Conservation (phyloP, 1,139 yeast genomes). For the Suzukiozyma palmioleophila region DNA sequence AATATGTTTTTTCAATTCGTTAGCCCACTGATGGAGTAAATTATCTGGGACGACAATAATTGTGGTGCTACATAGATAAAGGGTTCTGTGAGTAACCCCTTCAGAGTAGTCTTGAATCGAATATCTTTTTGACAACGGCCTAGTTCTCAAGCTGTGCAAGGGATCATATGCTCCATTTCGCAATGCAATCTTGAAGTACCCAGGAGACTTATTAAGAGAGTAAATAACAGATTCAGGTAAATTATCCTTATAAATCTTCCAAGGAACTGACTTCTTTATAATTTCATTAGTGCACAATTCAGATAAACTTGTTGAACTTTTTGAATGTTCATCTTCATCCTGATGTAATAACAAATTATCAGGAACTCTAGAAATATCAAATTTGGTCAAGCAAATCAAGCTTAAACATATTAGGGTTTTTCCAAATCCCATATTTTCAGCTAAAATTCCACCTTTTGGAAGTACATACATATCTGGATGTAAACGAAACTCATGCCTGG, state of each 20-base stretch:
- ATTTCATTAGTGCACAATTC: constrained; percentile 43
- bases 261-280: constrained; percentile 47
- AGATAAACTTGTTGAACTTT: constrained; percentile 18
- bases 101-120: constrained; percentile 13
- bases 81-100: constrained; percentile 20
- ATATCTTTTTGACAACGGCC: constrained; percentile 14
- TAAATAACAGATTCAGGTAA: constrained; percentile 42
- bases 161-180: constrained; percentile 19
- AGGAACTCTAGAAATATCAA: constrained; percentile 48
- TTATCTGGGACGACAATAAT: constrained; percentile 64
- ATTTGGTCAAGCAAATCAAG: constrained; percentile 51
- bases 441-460: constrained; percentile 65
- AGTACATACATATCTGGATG: constrained; percentile 39
- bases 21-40: constrained; percentile 60
- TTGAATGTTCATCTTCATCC: constrained; percentile 8
- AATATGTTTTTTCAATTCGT: constrained; percentile 55
- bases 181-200: constrained; percentile 36
- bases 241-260: constrained; percentile 44
- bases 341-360: constrained; percentile 19
- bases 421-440: constrained; percentile 77
- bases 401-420: constrained; percentile 66
- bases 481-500: constrained; percentile 19
- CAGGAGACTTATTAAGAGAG: constrained; percentile 35
- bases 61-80: constrained; percentile 49
- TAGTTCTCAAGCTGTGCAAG: constrained; percentile 15